Percentiles rank a stretch among this genome's conserved stretches.
Evolutionary conservation across 768 basidiomycete species (phyloP).

Genomic region (Leccinum fibrillosum): DNA sequence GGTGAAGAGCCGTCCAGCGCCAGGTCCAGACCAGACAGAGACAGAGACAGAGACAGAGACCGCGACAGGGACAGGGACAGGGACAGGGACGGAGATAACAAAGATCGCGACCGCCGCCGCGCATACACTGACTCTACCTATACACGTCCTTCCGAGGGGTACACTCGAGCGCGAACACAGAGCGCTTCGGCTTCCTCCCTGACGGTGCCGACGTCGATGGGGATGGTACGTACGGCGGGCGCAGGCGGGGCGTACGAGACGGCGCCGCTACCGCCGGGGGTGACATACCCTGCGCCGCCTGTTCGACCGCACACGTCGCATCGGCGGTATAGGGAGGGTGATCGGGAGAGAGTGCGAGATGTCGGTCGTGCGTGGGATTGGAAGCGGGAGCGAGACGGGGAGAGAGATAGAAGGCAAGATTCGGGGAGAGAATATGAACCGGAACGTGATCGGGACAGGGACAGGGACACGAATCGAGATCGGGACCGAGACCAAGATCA

Average conservation of each 20-base stretch:
- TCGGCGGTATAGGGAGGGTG: slow-evolving; percentile 1
- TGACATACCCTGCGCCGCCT: slow-evolving; percentile 28
- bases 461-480: neutral
- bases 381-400: neutral
- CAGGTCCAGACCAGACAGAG: neutral
- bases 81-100: neutral
- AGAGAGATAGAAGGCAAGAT: neutral
- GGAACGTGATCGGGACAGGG: neutral
- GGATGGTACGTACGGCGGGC: neutral
- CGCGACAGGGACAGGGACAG: neutral
- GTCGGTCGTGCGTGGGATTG: neutral
- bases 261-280: slow-evolving; percentile 25
- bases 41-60: neutral
- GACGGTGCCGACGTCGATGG: neutral
- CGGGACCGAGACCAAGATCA: neutral
- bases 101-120: slow-evolving; percentile 3
- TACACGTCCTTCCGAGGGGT: neutral
- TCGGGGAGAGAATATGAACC: neutral
- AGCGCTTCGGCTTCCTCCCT: slow-evolving; percentile 8
- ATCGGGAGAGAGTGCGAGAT: neutral
- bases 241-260: slow-evolving; percentile 16
- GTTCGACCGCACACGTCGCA: slow-evolving; percentile 26
- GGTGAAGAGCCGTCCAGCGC: neutral
- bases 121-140: neutral
- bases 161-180: slow-evolving; percentile 12